These are phyloP conservation scores for Dryadomyces quercivorus DNA, from an alignment of 2,329 filamentous ascomycete genomes.

Conservation along the genomic window DNA sequence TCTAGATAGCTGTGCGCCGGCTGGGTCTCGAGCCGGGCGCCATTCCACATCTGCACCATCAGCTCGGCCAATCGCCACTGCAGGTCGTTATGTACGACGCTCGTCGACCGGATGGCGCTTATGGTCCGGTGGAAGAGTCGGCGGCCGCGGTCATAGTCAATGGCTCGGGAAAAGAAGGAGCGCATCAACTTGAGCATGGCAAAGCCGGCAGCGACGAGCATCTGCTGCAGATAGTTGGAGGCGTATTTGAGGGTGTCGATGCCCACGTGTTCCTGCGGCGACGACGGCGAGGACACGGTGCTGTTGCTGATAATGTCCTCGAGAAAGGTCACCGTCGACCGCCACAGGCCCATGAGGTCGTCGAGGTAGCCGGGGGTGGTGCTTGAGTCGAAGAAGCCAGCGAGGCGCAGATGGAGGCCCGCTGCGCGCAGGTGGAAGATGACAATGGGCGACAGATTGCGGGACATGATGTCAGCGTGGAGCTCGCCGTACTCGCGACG, in stretches of 20 bases:
- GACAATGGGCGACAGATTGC: constrained; percentile 44
- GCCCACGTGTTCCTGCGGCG: constrained; percentile 30
- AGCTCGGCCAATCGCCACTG: constrained; percentile 70
- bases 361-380: constrained; percentile 58
- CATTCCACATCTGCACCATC: constrained; percentile 82
- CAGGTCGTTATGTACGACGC: constrained; percentile 66
- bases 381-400: constrained; percentile 71
- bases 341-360: constrained; percentile 65
- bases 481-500: constrained; percentile 53
- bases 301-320: constrained; percentile 48
- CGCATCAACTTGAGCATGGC: constrained; percentile 67
- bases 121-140: constrained; percentile 61
- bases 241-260: constrained; percentile 51
- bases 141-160: constrained; percentile 56
- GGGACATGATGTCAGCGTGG: constrained; percentile 46
- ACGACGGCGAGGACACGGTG: constrained; percentile 27
- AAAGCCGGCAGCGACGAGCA: constrained; percentile 72
- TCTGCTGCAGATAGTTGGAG: constrained; percentile 71
- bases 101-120: constrained; percentile 56
- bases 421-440: constrained; percentile 61
- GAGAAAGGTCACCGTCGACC: constrained; percentile 57
- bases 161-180: constrained; percentile 62
- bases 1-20: constrained; percentile 32
- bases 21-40: constrained; percentile 38
- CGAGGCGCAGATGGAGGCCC: constrained; percentile 61